Evolutionary conservation across 2,329 filamentous ascomycete species (phyloP).

Genomic region (Colletotrichum eremochloae): DNA sequence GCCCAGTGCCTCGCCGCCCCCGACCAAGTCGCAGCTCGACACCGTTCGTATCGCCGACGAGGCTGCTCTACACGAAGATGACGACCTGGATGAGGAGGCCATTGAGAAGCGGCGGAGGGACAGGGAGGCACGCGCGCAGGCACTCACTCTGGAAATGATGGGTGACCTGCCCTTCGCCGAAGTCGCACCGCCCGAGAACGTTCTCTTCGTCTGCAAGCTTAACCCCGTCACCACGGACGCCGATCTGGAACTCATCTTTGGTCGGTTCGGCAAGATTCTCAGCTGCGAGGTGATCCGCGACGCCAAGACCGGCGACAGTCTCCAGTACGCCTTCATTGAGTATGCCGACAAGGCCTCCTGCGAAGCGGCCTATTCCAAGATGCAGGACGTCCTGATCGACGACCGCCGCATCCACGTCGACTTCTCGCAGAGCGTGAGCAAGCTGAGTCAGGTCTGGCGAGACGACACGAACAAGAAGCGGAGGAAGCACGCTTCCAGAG

Average conservation of each 20-base stretch:
- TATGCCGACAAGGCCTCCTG: constrained; percentile 94
- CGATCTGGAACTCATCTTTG: constrained; percentile 95
- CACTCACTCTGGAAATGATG: constrained; percentile 96
- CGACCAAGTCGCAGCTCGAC: constrained; percentile 86
- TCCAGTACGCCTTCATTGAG: constrained; percentile 98
- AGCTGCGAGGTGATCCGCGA: constrained; percentile 97
- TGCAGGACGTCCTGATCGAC: constrained; percentile 97
- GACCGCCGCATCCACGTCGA: constrained; percentile 98
- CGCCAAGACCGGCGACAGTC: constrained; percentile 90
- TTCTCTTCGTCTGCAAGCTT: constrained; percentile 97
- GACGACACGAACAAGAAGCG: constrained; percentile 87
- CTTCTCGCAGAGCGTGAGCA: constrained; percentile 94
- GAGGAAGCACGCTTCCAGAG: constrained; percentile 63
- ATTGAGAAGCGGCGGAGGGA: constrained; percentile 85
- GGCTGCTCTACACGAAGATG: constrained; percentile 81
- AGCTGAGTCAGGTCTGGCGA: constrained; percentile 90
- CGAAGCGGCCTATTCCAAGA: constrained; percentile 97
- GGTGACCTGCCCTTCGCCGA: constrained; percentile 97
- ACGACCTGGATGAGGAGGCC: constrained; percentile 80
- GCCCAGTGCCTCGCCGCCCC: constrained; percentile 83
- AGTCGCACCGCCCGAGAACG: constrained; percentile 96
- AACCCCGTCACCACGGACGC: constrained; percentile 97
- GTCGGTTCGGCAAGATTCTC: constrained; percentile 93
- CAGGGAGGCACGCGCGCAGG: constrained; percentile 92
- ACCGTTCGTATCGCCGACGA: constrained; percentile 94